phyloP scores from a whole-genome alignment of 2,329 filamentous ascomycete genomes.

The Aureobasidium mangrovei region DNA sequence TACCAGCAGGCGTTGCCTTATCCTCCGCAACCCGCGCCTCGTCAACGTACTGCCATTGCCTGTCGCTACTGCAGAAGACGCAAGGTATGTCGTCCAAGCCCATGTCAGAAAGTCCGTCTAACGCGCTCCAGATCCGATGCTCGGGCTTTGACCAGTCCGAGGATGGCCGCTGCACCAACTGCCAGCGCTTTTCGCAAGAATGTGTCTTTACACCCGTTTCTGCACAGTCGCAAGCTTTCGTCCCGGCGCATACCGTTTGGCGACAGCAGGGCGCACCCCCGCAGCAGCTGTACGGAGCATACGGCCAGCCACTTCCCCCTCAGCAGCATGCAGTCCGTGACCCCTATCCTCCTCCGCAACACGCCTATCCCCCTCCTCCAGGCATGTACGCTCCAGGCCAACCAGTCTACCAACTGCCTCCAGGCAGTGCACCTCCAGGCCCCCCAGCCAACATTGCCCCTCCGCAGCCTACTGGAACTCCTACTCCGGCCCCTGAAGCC shows the following conservation, averaged over 20 bases:
- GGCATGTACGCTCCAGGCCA: slow-evolving; percentile 7
- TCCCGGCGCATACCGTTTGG: slow-evolving; percentile 61
- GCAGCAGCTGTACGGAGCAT: slow-evolving; percentile 42
- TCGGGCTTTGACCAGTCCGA: slow-evolving; percentile 65
- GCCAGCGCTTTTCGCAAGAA: slow-evolving; percentile 64
- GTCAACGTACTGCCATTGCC: slow-evolving; percentile 52
- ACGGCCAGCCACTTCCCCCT: slow-evolving; percentile 42
- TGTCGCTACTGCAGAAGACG: slow-evolving; percentile 52
- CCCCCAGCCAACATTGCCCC: background rate
- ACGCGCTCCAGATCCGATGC: slow-evolving; percentile 56
- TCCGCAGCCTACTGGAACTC: slow-evolving; percentile 12
- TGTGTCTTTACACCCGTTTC: slow-evolving; percentile 71
- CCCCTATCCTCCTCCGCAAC: slow-evolving; percentile 21
- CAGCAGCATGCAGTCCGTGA: slow-evolving; percentile 22
- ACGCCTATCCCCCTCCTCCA: slow-evolving; percentile 12
- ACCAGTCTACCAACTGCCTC: slow-evolving; percentile 11
- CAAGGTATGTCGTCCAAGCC: slow-evolving; percentile 37
- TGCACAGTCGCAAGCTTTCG: slow-evolving; percentile 65
- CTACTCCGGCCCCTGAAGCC: slow-evolving; percentile 22
- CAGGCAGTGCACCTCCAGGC: background rate
- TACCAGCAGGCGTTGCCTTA: slow-evolving; percentile 35
- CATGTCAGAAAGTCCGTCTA: background rate
- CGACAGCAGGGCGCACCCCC: slow-evolving; percentile 35
- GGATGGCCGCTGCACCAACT: slow-evolving; percentile 65
- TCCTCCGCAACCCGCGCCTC: slow-evolving; percentile 43